Evolutionary conservation across 2,329 filamentous ascomycete species (phyloP).

Genomic region (Fusarium temperatum): DNA sequence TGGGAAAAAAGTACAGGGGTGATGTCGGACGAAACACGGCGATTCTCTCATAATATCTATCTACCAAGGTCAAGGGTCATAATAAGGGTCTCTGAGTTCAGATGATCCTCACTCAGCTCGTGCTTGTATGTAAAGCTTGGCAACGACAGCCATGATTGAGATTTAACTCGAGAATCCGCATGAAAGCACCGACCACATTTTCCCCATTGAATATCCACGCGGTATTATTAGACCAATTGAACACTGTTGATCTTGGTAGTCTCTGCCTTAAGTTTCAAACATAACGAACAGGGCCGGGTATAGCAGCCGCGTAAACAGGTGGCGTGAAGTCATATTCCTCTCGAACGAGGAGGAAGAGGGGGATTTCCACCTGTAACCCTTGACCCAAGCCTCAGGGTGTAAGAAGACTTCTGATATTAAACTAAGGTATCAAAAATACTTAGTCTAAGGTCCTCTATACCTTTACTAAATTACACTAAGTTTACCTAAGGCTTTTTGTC

Average conservation of each 20-base stretch:
- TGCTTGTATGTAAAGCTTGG: not conserved
- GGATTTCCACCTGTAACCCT: constrained; percentile 24
- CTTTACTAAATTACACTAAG: no score
- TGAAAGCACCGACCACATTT: constrained; percentile 15
- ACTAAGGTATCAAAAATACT: no score
- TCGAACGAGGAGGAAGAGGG: not conserved
- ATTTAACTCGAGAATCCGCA: constrained; percentile 6
- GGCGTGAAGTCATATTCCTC: constrained; percentile 20
- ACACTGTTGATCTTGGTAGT: constrained; percentile 9
- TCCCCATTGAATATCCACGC: constrained; percentile 1
- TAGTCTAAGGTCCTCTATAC: no score
- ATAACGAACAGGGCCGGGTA: constrained; percentile 18
- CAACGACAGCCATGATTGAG: not conserved
- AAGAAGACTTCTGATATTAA: no score
- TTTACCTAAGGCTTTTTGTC: no score
- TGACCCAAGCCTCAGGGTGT: not conserved
- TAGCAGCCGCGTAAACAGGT: constrained; percentile 18
- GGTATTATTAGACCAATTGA: constrained; percentile 4
- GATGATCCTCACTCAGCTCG: constrained; percentile 15
- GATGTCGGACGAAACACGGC: constrained; percentile 17
- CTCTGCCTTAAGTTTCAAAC: constrained; percentile 17
- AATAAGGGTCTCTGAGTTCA: constrained; percentile 1
- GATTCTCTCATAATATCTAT: constrained; percentile 2
- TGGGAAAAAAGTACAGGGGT: not conserved
- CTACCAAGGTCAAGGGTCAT: constrained; percentile 1